Evolutionary conservation across 2,329 filamentous ascomycete species (phyloP), one percentile per base, ranked within the genome.

Genomic region (Aspergillus ibericus): DNA sequence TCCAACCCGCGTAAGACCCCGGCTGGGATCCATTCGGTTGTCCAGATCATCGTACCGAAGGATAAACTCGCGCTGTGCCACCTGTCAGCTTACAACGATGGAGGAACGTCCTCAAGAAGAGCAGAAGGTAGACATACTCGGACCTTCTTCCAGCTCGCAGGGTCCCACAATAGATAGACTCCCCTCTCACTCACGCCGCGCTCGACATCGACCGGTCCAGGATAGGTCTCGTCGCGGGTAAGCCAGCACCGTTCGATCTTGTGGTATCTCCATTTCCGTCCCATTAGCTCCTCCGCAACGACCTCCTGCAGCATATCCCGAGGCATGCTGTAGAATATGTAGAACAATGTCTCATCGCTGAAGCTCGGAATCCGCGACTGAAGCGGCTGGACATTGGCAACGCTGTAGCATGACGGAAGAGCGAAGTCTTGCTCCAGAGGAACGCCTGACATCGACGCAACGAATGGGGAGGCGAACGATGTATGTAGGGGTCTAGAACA

Each of bases 291-390:
- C 58, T 82, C 80, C 7, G 86, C 86, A 5, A 86, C 86, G 47
- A 87, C 77, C 68, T 89, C 87, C 68, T 89, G 87, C 70, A 86
- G 79, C 56, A 88, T 81, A 67, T 88, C 86, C 59, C 84, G 79
- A 13, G 86, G 85, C 76, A 85, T 83, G 62, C 85, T 86, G 74
- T 88, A 89, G 78, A 89, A 89, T 59, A 89, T 87, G 68, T 85
- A 86, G 70, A 89, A 87, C 4, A 89, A 77, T 0, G 87, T 89
- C 70, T 89, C 87, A 63, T 85, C 81, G 42, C 80, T 82, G 71
- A 87, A 87, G 55, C 82, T 82, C 3, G 79, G 75, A 63, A 87
- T 83, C 59, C 85, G 84, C 49, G 79, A 78, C 55, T 83, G 80
- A 18, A 88, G 75, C 7, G 83, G 81, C 52, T 87, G 86, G 10